Evolutionary conservation across 2,329 filamentous ascomycete species (phyloP).

Genomic region (Colletotrichum gigasporum): DNA sequence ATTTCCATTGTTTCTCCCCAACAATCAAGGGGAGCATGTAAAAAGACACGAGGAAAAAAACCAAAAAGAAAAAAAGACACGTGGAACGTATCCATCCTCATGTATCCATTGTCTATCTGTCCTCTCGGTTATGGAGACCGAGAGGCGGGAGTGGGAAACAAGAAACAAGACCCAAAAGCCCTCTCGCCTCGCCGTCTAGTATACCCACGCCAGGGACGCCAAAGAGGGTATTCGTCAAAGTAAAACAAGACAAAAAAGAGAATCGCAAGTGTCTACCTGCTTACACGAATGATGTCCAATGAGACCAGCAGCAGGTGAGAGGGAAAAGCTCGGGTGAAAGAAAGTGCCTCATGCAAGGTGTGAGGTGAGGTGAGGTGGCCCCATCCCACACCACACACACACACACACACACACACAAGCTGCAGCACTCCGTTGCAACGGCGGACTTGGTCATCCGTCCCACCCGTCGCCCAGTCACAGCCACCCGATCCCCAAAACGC

Average conservation of each 20-base stretch:
- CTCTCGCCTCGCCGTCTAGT: constrained; percentile 7
- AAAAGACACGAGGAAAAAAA: neutral
- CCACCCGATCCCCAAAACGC: constrained; percentile 20
- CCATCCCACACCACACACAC: constrained; percentile 1
- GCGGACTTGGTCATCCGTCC: constrained; percentile 5
- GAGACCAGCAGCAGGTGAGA: neutral
- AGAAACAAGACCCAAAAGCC: neutral
- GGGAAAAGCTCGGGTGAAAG: neutral
- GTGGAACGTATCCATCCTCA: neutral
- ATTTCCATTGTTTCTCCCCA: too few relatives aligned
- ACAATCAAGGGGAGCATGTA: neutral
- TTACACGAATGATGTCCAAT: neutral
- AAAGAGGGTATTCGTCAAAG: constrained; percentile 30
- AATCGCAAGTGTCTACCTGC: constrained; percentile 11
- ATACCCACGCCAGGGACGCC: constrained; percentile 26
- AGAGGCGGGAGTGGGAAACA: too few relatives aligned
- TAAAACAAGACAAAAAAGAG: neutral
- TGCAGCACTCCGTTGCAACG: constrained; percentile 11
- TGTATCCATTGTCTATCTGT: constrained; percentile 14
- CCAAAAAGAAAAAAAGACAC: neutral
- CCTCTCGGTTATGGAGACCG: neutral
- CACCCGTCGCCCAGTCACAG: constrained; percentile 17
- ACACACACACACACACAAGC: neutral
- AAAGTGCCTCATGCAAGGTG: constrained; percentile 24
- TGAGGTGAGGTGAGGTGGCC: constrained; percentile 29